These are phyloP conservation scores for Solanum arcanum DNA, from an alignment of 257 asterid species.

Conservation along the genomic window DNA sequence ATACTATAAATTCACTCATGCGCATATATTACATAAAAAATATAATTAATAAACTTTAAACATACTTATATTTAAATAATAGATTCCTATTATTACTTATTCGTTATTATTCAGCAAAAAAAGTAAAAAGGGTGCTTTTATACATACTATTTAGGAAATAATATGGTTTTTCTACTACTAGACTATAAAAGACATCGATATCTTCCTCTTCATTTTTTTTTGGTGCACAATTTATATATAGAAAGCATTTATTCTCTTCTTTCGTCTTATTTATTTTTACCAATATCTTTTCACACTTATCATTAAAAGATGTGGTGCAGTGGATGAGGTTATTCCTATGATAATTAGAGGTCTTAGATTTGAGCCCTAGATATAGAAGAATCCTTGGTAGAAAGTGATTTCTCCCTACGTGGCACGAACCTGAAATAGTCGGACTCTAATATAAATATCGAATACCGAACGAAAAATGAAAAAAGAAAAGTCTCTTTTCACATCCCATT, in stretches of 20 bases:
- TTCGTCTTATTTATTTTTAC: background rate
- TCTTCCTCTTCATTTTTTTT: too few relatives aligned
- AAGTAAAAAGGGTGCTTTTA: background rate
- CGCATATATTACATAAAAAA: background rate
- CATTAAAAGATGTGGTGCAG: background rate
- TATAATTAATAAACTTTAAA: background rate
- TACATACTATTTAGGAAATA: background rate
- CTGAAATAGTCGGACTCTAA: too few relatives aligned
- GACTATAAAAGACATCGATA: background rate
- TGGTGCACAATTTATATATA: background rate
- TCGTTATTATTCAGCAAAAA: background rate
- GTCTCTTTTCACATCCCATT: background rate
- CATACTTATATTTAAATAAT: background rate
- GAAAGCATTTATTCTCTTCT: background rate
- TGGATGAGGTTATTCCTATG: too few relatives aligned
- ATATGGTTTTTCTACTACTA: background rate
- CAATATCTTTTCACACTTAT: background rate
- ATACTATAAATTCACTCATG: background rate
- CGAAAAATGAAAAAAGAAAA: background rate
- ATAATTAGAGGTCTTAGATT: too few relatives aligned
- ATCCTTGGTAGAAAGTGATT: too few relatives aligned
- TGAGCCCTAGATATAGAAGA: background rate
- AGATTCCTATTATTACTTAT: background rate
- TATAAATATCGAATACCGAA: too few relatives aligned
- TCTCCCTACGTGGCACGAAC: accelerated